Percentiles rank a stretch among this genome's conserved stretches.
These are phyloP conservation scores for Gastrodia elata DNA, from an alignment of 106 monocot genomes.

Conservation along the genomic window DNA sequence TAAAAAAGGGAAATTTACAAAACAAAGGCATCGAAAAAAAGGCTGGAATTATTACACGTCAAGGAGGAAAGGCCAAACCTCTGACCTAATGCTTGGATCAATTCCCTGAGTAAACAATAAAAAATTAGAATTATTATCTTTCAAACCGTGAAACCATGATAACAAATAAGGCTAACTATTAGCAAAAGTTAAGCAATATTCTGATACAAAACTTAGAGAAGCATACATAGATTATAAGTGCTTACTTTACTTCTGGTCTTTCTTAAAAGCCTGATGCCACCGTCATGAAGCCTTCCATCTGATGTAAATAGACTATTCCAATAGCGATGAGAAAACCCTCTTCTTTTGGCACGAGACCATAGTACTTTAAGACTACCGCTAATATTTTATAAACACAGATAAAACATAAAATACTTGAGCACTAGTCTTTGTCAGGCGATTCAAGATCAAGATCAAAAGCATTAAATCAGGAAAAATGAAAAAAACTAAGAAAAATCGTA, in stretches of 20 bases:
- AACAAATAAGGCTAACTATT: background rate
- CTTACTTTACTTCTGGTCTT: conserved; percentile 58
- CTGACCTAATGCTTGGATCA: too few relatives aligned
- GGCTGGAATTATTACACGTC: too few relatives aligned
- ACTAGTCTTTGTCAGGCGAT: background rate
- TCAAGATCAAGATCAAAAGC: too few relatives aligned
- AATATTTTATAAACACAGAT: background rate
- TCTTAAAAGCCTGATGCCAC: conserved; percentile 53
- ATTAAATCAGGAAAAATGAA: too few relatives aligned
- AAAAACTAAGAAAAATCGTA: too few relatives aligned
- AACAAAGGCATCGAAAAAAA: too few relatives aligned
- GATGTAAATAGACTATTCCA: conserved; percentile 40
- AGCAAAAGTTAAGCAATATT: background rate
- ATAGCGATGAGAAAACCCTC: conserved; percentile 36
- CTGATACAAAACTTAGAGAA: background rate
- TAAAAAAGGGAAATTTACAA: too few relatives aligned
- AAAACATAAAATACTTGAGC: background rate
- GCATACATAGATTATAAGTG: background rate
- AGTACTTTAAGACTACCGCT: conserved; percentile 56
- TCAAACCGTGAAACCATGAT: background rate
- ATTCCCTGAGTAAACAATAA: background rate
- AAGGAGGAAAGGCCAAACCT: too few relatives aligned
- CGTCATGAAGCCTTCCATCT: conserved; percentile 51
- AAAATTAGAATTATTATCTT: conserved; percentile 25
- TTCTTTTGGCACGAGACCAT: conserved; percentile 58